These are phyloP conservation scores for Collariella sp. DNA, from an alignment of 495 filamentous ascomycete genomes.

Conservation along the genomic window DNA sequence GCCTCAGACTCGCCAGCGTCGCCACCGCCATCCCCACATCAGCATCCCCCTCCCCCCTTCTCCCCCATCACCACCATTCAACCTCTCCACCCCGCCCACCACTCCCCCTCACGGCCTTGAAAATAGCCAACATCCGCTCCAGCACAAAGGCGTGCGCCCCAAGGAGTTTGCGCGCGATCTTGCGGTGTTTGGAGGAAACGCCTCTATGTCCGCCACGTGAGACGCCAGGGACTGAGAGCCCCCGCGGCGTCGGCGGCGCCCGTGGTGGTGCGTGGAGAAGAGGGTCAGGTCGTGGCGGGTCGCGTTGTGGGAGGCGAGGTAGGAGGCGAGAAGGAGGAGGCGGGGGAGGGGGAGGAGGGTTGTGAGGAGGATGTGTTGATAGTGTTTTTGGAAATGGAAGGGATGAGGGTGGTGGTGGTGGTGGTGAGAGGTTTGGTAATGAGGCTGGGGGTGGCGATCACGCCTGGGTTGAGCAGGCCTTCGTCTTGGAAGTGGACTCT, in stretches of 20 bases:
- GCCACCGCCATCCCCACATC: conserved; percentile 65
- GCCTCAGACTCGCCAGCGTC: conserved; percentile 67
- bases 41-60: conserved; percentile 40
- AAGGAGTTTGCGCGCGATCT: conserved; percentile 61
- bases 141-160: conserved; percentile 73
- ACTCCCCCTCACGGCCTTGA: conserved; percentile 62
- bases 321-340: conserved; percentile 75
- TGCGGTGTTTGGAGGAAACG: conserved; percentile 58
- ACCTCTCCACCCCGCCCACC: conserved; percentile 37
- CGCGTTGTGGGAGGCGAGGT: conserved; percentile 85
- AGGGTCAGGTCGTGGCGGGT: conserved; percentile 66
- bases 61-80: neutral
- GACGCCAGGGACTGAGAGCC: conserved; percentile 12
- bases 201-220: conserved; percentile 33
- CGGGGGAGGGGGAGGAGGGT: conserved; percentile 67
- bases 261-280: conserved; percentile 72
- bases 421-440: conserved; percentile 9
- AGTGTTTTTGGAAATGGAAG: neutral
- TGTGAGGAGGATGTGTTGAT: conserved; percentile 21
- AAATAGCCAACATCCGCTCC: conserved; percentile 82
- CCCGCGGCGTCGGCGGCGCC: conserved; percentile 33
- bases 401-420: conserved; percentile 9
- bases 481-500: conserved; percentile 71
- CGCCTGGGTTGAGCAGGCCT: conserved; percentile 56
- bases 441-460: conserved; percentile 43